These are phyloP conservation scores for Omphalotus olearius DNA, from an alignment of 1,284 basidiomycete genomes.

Conservation along the genomic window DNA sequence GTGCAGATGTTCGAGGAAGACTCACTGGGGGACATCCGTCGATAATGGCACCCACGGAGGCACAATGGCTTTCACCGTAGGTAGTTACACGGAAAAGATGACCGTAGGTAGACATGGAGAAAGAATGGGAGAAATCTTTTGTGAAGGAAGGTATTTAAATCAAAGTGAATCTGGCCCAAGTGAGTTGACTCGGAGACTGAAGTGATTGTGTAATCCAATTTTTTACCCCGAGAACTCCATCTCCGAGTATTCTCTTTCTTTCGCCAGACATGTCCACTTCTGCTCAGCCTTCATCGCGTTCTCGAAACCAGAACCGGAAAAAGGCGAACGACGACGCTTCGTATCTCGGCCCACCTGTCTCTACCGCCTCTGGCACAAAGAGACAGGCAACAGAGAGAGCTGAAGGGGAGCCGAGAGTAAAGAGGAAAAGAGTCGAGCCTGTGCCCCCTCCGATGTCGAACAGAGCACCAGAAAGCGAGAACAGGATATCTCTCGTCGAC, in stretches of 20 bases:
- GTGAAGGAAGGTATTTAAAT: not conserved
- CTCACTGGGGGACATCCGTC: conserved; percentile 94
- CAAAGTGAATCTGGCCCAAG: not conserved
- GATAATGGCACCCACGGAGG: conserved; percentile 95
- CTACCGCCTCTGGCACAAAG: conserved; percentile 30
- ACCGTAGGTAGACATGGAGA: conserved; percentile 89
- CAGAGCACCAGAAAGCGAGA: conserved; percentile 32
- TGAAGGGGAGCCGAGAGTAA: conserved; percentile 64
- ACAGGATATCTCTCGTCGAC: conserved; percentile 48
- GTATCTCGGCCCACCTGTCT: conserved; percentile 53
- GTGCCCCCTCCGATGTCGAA: conserved; percentile 19
- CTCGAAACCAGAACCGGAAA: conserved; percentile 10
- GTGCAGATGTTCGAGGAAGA: conserved; percentile 13
- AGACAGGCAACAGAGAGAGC: conserved; percentile 47
- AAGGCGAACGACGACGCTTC: conserved; percentile 52
- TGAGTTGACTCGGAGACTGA: not conserved
- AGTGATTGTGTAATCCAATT: not conserved
- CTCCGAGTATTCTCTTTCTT: no score
- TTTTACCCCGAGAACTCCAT: not conserved
- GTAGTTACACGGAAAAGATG: conserved; percentile 91
- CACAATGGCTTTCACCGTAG: conserved; percentile 97
- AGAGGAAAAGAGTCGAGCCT: conserved; percentile 54
- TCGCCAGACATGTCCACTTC: not conserved
- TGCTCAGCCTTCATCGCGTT: conserved; percentile 2
- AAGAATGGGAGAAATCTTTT: not conserved